A percentile compares a stretch with the other conserved stretches of the same genome.
Conservation (phyloP, 371 early-diverging fungal species). For the Dinochytrium kinnereticum region DNA sequence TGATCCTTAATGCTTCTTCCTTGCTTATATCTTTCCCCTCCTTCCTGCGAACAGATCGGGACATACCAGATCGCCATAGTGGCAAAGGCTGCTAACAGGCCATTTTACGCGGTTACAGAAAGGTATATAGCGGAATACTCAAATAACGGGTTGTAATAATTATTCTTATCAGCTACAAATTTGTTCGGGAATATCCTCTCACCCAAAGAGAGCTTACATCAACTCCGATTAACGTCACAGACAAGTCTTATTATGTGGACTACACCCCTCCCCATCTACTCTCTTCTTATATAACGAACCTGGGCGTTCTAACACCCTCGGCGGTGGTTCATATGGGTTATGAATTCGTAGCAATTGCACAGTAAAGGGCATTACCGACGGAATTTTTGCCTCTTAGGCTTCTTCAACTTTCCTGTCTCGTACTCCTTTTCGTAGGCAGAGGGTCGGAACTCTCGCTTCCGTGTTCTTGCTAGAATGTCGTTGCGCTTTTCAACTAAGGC, state of each 20-base stretch:
- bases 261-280: slow-evolving; percentile 95
- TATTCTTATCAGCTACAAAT: slow-evolving; percentile 81
- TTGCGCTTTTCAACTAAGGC: slow-evolving; percentile 6
- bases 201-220: slow-evolving; percentile 56
- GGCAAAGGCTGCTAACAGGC: slow-evolving; percentile 90
- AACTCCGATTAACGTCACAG: slow-evolving; percentile 30
- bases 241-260: slow-evolving; percentile 66
- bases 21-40: too few relatives aligned
- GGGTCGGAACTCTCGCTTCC: slow-evolving; percentile 18
- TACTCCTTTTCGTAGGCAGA: slow-evolving; percentile 38
- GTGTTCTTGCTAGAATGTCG: neutral
- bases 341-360: neutral
- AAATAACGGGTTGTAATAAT: too few relatives aligned
- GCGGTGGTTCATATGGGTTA: slow-evolving; percentile 62
- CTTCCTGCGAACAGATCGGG: too few relatives aligned
- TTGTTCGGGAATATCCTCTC: slow-evolving; percentile 62
- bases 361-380: neutral
- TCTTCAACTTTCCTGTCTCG: slow-evolving; percentile 37
- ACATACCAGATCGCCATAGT: slow-evolving; percentile 94
- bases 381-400: slow-evolving; percentile 24
- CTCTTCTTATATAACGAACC: slow-evolving; percentile 87
- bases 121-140: slow-evolving; percentile 58
- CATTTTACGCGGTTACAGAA: slow-evolving; percentile 95
- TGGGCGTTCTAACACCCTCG: slow-evolving; percentile 92
- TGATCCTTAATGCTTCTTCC: too few relatives aligned